phyloP scores from a whole-genome alignment of 768 basidiomycete genomes.

The Tricholoma hemisulphureum region DNA sequence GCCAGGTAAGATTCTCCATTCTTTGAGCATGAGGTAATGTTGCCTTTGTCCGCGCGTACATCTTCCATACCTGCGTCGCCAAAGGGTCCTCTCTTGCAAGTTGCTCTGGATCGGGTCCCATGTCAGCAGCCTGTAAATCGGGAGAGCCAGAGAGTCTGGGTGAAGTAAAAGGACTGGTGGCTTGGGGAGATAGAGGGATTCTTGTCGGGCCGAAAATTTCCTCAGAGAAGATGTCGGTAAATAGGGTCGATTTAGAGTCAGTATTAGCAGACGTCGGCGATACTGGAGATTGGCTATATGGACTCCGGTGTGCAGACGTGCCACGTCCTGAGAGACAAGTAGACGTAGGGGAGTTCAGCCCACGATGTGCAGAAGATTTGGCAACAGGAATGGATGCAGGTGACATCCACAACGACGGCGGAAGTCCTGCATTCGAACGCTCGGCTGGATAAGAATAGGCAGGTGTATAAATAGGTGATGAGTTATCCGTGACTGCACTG shows the following conservation, averaged over 20 bases:
- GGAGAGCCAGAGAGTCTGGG: slow-evolving; percentile 69
- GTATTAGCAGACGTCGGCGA: slow-evolving; percentile 45
- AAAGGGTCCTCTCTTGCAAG: slow-evolving; percentile 85
- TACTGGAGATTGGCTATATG: slow-evolving; percentile 30
- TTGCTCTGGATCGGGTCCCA: slow-evolving; percentile 56
- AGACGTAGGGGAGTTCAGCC: slow-evolving; percentile 36
- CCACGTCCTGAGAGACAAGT: slow-evolving; percentile 34
- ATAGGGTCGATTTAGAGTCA: slow-evolving; percentile 61
- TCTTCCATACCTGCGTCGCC: slow-evolving; percentile 95
- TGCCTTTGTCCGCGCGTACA: slow-evolving; percentile 91
- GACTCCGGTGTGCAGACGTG: slow-evolving; percentile 34
- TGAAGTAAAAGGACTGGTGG: slow-evolving; percentile 59
- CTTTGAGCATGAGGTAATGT: slow-evolving; percentile 86
- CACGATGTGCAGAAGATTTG: slow-evolving; percentile 40
- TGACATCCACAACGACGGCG: slow-evolving; percentile 86
- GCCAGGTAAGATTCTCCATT: slow-evolving; percentile 98
- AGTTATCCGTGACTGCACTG: slow-evolving; percentile 9
- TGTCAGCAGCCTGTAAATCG: slow-evolving; percentile 47
- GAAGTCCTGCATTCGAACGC: slow-evolving; percentile 54
- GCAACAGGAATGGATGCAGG: slow-evolving; percentile 51
- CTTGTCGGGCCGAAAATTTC: slow-evolving; percentile 52
- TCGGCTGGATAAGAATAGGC: slow-evolving; percentile 39
- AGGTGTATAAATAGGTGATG: slow-evolving; percentile 18
- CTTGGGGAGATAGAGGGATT: slow-evolving; percentile 39
- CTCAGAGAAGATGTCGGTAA: slow-evolving; percentile 69